Percentiles rank a stretch among this genome's conserved stretches.
These are phyloP conservation scores for Zychaea mexicana DNA, from an alignment of 371 early-diverging fungal genomes.

Conservation along the genomic window DNA sequence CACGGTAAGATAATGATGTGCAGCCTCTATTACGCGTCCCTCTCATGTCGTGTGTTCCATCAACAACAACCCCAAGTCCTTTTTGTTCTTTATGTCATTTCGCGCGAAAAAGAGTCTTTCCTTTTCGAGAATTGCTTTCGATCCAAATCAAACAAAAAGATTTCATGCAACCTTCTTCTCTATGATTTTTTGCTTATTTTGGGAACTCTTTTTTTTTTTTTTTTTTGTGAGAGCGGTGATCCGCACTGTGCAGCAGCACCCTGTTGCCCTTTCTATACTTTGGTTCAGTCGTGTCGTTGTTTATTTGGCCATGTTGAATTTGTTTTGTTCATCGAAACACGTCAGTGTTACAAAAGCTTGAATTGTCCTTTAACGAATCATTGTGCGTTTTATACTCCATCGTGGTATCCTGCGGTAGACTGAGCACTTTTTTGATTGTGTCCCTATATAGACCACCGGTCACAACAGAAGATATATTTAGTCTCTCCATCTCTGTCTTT, in stretches of 20 bases:
- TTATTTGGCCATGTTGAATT: background rate
- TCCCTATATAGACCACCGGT: slow-evolving; percentile 53
- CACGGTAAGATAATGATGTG: background rate
- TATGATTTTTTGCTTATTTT: background rate
- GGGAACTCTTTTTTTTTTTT: background rate
- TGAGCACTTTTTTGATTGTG: slow-evolving; percentile 83
- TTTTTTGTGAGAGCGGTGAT: too few species aligned
- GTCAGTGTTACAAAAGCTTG: slow-evolving; percentile 91
- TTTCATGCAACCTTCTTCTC: background rate
- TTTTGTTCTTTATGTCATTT: too few species aligned
- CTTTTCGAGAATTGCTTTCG: too few species aligned
- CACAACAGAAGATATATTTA: background rate
- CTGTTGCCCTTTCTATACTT: background rate
- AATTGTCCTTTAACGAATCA: slow-evolving; percentile 80
- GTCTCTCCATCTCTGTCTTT: background rate
- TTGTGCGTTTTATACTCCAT: slow-evolving; percentile 99
- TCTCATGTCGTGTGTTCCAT: too few species aligned
- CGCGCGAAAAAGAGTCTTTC: too few species aligned
- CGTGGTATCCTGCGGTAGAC: slow-evolving; percentile 81
- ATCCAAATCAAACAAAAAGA: too few species aligned
- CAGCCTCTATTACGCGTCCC: background rate
- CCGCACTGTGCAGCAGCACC: too few species aligned
- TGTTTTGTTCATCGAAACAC: slow-evolving; percentile 61
- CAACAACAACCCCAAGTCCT: too few species aligned
- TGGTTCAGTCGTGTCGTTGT: background rate